Percentiles rank a stretch among this genome's conserved stretches.
These are phyloP conservation scores for Clathrus columnatus DNA, from an alignment of 768 basidiomycete species.

Conservation along the genomic window DNA sequence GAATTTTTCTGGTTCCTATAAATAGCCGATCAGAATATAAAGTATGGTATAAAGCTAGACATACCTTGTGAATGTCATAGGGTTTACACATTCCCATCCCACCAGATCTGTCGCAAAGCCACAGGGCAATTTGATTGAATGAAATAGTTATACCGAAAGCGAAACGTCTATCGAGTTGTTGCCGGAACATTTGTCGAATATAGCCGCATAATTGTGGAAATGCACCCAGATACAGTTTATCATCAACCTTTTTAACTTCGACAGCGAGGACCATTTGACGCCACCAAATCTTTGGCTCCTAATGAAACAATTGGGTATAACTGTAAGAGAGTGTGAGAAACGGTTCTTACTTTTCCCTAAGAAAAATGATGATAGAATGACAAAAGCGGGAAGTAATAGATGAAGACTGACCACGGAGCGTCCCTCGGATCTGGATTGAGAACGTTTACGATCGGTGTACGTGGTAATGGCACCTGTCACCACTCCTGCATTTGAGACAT, in stretches of 20 bases:
- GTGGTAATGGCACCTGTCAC: no score
- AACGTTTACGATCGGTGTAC: not conserved
- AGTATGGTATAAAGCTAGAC: not conserved
- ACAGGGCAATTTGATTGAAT: not conserved
- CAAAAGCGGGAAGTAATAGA: no score
- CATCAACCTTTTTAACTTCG: not conserved
- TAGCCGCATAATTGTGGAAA: not conserved
- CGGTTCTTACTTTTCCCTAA: not conserved
- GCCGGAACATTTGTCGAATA: not conserved
- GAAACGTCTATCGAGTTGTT: not conserved
- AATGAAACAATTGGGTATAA: not conserved
- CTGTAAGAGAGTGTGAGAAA: not conserved
- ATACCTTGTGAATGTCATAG: not conserved
- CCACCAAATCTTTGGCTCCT: not conserved
- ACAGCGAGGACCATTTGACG: not conserved
- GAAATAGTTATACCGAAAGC: not conserved
- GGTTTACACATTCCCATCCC: not conserved
- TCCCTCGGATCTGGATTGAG: no score
- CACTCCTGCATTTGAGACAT: not conserved
- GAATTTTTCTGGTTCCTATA: not conserved
- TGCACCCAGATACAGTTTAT: not conserved
- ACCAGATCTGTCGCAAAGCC: not conserved
- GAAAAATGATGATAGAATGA: not conserved
- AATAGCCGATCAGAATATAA: not conserved
- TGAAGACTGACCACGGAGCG: not conserved